Conservation (phyloP, 495 filamentous ascomycete species). For the Penicillium cataractarum region DNA sequence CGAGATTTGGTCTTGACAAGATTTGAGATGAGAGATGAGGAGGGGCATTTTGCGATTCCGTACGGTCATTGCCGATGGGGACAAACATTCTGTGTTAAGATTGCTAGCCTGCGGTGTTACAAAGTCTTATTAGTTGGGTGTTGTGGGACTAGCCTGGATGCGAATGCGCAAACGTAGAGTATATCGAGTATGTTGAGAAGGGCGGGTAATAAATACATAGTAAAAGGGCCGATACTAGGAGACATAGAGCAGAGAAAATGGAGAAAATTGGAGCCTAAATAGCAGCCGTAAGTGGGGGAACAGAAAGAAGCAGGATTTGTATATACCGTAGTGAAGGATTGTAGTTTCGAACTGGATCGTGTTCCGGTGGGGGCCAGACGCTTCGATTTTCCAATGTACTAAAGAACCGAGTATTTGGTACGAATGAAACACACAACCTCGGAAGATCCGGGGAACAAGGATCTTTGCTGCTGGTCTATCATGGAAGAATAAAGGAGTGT, state of each 20-base stretch:
- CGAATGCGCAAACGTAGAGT: neutral
- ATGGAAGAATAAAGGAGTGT: neutral
- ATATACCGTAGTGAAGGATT: too few species aligned
- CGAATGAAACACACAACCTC: too few species aligned
- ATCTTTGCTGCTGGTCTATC: neutral
- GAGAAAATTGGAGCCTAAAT: neutral
- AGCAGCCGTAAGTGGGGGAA: neutral
- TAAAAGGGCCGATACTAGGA: neutral
- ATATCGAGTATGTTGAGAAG: neutral
- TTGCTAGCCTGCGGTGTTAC: neutral
- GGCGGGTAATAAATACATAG: neutral
- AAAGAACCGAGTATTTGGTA: too few species aligned
- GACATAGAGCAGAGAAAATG: neutral
- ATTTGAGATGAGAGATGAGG: neutral
- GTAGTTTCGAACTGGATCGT: neutral
- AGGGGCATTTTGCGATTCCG: neutral
- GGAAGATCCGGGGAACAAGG: neutral
- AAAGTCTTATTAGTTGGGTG: neutral
- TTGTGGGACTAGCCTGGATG: neutral
- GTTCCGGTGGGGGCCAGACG: neutral
- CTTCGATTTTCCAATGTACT: neutral
- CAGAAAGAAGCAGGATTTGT: neutral
- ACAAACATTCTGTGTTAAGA: neutral
- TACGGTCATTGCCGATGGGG: neutral
- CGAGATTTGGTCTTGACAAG: neutral